These are phyloP conservation scores for Arthrobotrys pseudoclavata DNA, from an alignment of 2,329 filamentous ascomycete species.

Conservation along the genomic window DNA sequence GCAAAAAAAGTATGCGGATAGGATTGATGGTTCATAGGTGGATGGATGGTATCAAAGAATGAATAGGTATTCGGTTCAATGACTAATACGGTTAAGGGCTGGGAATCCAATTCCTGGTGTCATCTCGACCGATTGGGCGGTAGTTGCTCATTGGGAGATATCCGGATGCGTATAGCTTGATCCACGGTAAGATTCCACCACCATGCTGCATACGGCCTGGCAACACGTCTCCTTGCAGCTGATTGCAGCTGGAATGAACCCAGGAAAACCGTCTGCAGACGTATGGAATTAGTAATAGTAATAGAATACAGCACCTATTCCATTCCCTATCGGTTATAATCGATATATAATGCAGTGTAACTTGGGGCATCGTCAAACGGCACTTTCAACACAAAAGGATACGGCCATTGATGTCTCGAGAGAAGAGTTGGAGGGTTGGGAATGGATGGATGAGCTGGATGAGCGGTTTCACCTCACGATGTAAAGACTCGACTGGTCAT, in stretches of 20 bases:
- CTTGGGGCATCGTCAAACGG: conserved; percentile 1
- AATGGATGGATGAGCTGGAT: background rate
- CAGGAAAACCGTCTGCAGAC: background rate
- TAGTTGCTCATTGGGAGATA: background rate
- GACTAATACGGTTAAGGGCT: background rate
- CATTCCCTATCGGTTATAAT: background rate
- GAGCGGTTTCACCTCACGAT: background rate
- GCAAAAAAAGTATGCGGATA: conserved; percentile 76
- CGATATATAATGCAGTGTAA: conserved; percentile 12
- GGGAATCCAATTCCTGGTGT: background rate
- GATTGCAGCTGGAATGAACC: background rate
- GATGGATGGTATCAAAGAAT: background rate
- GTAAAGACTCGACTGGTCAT: background rate
- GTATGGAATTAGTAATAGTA: conserved; percentile 11
- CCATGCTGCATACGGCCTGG: conserved; percentile 5
- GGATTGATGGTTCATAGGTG: background rate
- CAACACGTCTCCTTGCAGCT: conserved; percentile 8
- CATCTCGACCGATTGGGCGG: background rate
- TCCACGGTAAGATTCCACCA: background rate
- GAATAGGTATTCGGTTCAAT: background rate
- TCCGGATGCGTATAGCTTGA: background rate
- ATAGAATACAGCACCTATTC: background rate
- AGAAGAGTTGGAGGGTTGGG: background rate
- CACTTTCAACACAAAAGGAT: conserved; percentile 9
- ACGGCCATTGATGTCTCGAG: background rate